These are phyloP conservation scores for Epichloe festucae DNA, from an alignment of 2,329 filamentous ascomycete genomes.

Conservation along the genomic window DNA sequence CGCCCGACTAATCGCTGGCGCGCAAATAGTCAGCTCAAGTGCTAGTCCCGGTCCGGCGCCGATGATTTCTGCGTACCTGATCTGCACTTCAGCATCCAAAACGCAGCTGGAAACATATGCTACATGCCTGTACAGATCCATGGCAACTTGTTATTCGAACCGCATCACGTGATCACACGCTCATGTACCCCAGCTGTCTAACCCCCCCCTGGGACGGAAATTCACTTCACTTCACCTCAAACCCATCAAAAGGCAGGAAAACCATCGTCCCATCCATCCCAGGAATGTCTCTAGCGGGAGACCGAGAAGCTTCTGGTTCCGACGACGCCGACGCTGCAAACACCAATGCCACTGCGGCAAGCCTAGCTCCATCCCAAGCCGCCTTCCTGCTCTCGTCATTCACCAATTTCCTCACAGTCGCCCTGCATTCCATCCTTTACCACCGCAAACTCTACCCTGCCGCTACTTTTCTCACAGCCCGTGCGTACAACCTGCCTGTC, in stretches of 20 bases:
- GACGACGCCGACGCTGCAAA: neutral
- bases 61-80: neutral
- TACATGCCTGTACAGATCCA: too few species aligned
- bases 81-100: neutral
- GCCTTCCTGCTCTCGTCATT: slow-evolving; percentile 51
- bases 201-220: too few species aligned
- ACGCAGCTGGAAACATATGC: too few species aligned
- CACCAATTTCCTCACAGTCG: slow-evolving; percentile 66
- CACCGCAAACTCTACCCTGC: slow-evolving; percentile 68
- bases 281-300: neutral
- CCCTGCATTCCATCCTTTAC: slow-evolving; percentile 77
- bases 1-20: too few species aligned
- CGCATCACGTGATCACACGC: neutral
- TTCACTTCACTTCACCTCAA: too few species aligned
- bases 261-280: neutral
- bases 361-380: slow-evolving; percentile 24
- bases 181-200: neutral
- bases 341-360: slow-evolving; percentile 6
- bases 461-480: slow-evolving; percentile 62
- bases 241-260: too few species aligned
- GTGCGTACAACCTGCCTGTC: slow-evolving; percentile 73
- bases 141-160: too few species aligned
- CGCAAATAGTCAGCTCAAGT: neutral
- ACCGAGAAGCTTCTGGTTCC: neutral
- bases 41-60: neutral